Base-by-base conservation (phyloP, 495 filamentous ascomycete genomes). In the Aspergillus egyptiacus region DNA sequence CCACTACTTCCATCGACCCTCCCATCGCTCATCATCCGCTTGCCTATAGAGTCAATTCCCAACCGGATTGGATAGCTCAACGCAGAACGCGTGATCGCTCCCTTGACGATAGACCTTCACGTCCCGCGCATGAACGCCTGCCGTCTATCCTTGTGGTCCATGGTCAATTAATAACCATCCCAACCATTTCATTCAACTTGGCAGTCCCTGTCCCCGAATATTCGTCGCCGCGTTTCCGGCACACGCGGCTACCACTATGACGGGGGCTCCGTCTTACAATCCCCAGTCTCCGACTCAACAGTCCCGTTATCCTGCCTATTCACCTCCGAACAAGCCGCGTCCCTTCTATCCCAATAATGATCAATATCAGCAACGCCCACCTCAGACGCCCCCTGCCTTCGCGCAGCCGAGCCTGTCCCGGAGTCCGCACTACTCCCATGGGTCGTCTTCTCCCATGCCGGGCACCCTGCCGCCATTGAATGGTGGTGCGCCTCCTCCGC, bases 311-410 rank as follows among this genome's bases (percentile, higher is more conserved):
- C 53, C 61, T 54, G 57, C 57, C 50, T 70, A 69, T 53, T 72
- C 65, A 31, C 65, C 66, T 49, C 72, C 68, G 35, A 65, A 60
- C 63, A 77, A 80, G 71, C 64, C 64, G 53, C 76, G 71, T 54
- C 60, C 66, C 28, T 73, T 63, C 36, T 72, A 76, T 56, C 76
- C 77, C 51, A 81, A 76, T 65, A 81, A 80, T 70, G 80, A 77
- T 17, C 70, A 69, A 48, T 82, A 81, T 58, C 71, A 64, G 23
- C 68, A 67, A 28, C 68, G 66, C 47, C 78, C 60, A 69, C 82
- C 60, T 61, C 82, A 63, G 68, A 79, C 61, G 51, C 77, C 67
- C 47, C 78, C 60, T 59, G 71, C 60, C 66, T 82, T 63, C 61
- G 70, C 81, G 31, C 74, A 75, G 49, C 74, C 81, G 48, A 61